Base-by-base conservation (phyloP, 179 eudicot species). In the Nepenthes alata region DNA sequence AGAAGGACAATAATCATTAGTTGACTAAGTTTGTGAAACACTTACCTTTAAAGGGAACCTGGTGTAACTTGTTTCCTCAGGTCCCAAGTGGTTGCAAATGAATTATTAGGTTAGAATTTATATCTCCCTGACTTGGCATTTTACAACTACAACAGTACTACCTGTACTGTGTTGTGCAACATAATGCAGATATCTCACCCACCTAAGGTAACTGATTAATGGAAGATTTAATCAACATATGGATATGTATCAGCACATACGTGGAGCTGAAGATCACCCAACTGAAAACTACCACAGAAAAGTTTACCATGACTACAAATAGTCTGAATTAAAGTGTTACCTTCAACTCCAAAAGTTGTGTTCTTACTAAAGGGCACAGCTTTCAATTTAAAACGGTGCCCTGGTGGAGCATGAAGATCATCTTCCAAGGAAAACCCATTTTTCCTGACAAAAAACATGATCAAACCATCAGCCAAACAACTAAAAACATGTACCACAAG, bases 351-450 rank as follows among this genome's bases (percentile, higher is more conserved):
- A 76, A 94, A 87, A 60, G 90, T 86, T 39, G 90, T 80, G 62
- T 83, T 94, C 78, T 94, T 90, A 79, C 99, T 94, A 73, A 94
- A 90, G 57, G 99, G 99, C 68, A 94, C 87, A 62, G 91, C 83
- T 69, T 78, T 90, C 69, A 94, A 72, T 75, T 72, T 75, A 59
- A 79, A 90, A 61, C 89, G 97, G 35, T 71, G 68, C 66, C 99
- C 97, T 35, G 87, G 76, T 67, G 89, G 83, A 79, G 97, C 91
- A 60, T 78, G 70, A 37, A 74, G 16, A 75, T 94, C 95, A 79
- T 94, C 97, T 72, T 80, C 94, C 77, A 94, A 58, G 58, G 80
- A 60, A 77, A 94, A 94, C 4, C 99, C 99, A 78, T 94, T 94
- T 81, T 81, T 90, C 85, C 99, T 94, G 82, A 47, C 36, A 65